phyloP scores from a whole-genome alignment of 148 eudicot genomes.

The Silene uniflora region DNA sequence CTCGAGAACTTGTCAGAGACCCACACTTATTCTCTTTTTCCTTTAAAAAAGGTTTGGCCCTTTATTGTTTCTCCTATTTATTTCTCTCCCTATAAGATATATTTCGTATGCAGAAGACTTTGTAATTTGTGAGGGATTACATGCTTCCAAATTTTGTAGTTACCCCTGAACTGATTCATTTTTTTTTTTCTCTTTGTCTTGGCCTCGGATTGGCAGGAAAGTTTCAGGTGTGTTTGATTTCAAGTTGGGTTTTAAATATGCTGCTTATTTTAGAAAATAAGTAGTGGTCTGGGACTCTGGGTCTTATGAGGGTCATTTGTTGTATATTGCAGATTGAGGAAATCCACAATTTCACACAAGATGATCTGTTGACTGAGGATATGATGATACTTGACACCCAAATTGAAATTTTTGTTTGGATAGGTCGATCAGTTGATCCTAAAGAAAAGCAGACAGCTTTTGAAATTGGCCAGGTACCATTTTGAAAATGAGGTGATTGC shows the following conservation, averaged over 20 bases:
- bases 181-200: constrained; percentile 25
- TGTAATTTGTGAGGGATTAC: background rate
- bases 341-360: constrained; percentile 87
- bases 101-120: background rate
- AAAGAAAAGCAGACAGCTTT: constrained; percentile 88
- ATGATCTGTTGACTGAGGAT: constrained; percentile 95
- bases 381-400: constrained; percentile 89
- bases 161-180: constrained; percentile 30
- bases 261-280: background rate
- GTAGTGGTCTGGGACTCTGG: background rate
- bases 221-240: constrained; percentile 60
- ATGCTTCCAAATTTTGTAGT: background rate
- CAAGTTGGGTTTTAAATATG: background rate
- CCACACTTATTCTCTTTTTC: constrained; percentile 82
- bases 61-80: constrained; percentile 7
- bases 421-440: constrained; percentile 83
- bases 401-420: constrained; percentile 92
- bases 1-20: constrained; percentile 72
- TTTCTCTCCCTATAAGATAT: background rate
- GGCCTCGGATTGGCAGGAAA: constrained; percentile 58
- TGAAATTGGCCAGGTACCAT: constrained; percentile 79
- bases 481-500: background rate
- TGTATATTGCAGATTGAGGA: constrained; percentile 68
- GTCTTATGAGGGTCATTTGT: constrained; percentile 3
- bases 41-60: constrained; percentile 56